Conservation (phyloP, 2,329 filamentous ascomycete species). For the Sclerotinia borealis region DNA sequence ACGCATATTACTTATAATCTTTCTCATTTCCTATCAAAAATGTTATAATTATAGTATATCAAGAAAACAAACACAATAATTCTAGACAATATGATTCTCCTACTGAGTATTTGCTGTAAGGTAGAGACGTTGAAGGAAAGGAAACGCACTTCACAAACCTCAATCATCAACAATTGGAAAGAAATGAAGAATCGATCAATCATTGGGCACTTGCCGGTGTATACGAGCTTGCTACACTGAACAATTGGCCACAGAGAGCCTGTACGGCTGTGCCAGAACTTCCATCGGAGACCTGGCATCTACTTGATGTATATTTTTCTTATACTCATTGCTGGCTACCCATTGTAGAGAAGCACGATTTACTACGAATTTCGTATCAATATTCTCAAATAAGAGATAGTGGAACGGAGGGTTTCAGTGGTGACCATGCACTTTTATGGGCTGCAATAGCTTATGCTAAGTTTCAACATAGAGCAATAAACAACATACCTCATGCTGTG, state of each 20-base stretch:
- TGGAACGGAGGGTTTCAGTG: conserved; percentile 11
- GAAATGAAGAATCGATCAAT: background rate
- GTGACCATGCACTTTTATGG: conserved; percentile 54
- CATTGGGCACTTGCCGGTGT: background rate
- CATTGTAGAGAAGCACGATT: conserved; percentile 57
- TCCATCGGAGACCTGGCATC: conserved; percentile 33
- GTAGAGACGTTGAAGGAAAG: background rate
- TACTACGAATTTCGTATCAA: conserved; percentile 30
- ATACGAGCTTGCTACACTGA: background rate
- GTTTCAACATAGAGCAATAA: conserved; percentile 39
- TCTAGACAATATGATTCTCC: background rate
- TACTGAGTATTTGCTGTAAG: background rate
- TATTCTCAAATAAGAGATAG: conserved; percentile 22
- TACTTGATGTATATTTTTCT: conserved; percentile 68
- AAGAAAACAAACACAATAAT: background rate
- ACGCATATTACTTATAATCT: background rate
- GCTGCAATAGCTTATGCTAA: conserved; percentile 52
- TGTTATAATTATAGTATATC: background rate
- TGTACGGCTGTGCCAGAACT: conserved; percentile 19
- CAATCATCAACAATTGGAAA: background rate
- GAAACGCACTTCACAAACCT: background rate
- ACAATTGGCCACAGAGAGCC: background rate
- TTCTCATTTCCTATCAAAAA: background rate
- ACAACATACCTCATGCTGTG: conserved; percentile 26
- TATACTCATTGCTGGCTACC: conserved; percentile 75